Evolutionary conservation across 768 basidiomycete species (phyloP).

Genomic region (Rickenella mellea): DNA sequence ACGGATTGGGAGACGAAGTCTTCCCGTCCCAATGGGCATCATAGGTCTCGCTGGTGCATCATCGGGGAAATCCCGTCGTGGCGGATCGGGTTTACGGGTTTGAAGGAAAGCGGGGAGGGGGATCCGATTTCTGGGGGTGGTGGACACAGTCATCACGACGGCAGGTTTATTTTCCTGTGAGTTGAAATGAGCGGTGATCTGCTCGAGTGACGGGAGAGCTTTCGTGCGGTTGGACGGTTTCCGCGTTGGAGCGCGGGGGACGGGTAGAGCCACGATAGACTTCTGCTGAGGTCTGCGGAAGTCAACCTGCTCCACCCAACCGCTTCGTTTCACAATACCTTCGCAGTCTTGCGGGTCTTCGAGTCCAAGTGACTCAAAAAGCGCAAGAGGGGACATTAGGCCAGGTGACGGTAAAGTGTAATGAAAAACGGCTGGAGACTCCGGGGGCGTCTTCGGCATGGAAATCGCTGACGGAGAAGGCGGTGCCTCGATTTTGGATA

Average conservation of each 20-base stretch:
- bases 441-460: slow-evolving; percentile 56
- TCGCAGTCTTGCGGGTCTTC: slow-evolving; percentile 18
- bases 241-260: slow-evolving; percentile 7
- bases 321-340: slow-evolving; percentile 24
- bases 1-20: slow-evolving; percentile 18
- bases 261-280: slow-evolving; percentile 10
- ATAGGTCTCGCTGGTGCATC: not conserved
- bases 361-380: slow-evolving; percentile 49
- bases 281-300: slow-evolving; percentile 27
- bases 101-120: slow-evolving; percentile 26
- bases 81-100: not conserved
- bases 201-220: slow-evolving; percentile 59
- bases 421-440: slow-evolving; percentile 61
- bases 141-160: slow-evolving; percentile 11
- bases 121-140: slow-evolving; percentile 9
- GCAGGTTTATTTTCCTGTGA: slow-evolving; percentile 23
- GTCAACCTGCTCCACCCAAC: slow-evolving; percentile 63
- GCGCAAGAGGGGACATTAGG: slow-evolving; percentile 49
- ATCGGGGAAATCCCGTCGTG: not conserved
- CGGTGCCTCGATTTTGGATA: slow-evolving; percentile 63
- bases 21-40: slow-evolving; percentile 14
- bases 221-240: slow-evolving; percentile 12
- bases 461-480: slow-evolving; percentile 49
- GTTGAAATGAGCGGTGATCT: slow-evolving; percentile 59
- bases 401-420: slow-evolving; percentile 62